Evolutionary conservation across 78 protist genomes (phyloP), one percentile per base, ranked within the genome.

Genomic region (Dictyostelium capitatum): DNA sequence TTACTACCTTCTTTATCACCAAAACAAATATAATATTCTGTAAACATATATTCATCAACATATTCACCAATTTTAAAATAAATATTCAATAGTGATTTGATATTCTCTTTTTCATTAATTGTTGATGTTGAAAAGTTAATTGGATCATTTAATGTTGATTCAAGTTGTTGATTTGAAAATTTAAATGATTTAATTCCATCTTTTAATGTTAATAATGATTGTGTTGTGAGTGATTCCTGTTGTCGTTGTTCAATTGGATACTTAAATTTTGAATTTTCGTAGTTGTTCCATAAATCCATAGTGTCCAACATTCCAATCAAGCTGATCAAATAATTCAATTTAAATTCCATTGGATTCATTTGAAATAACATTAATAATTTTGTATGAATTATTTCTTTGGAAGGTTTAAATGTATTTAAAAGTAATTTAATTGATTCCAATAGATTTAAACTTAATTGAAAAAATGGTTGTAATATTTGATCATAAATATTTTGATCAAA

Each of bases 81-180:
- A 37, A 37, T 37, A 37, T 37, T 2, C 23, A 62, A 62, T 23
- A 62, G 4, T 25, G 23, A 25, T 10, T 11, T 11, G 0, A 62
- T 62, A 3, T 12, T 62, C 28, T 62, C 37, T 25, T 62, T 62
- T 25, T 62, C 41, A n/a, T n/a, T n/a, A n/a, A n/a, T n/a, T n/a
- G n/a, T n/a, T n/a, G n/a, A n/a, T n/a, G 43, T 37, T 37, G 43
- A 37, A 37, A 37, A 62, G 9, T 62, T 62, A 11, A 62, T 62
- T 62, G 70, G 70, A 62, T 62, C 43, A 62, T 62, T 25, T 19
- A 62, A 30, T 25, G 43, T 62, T 62, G 70, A 25, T 62, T 62
- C 70, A 25, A 62, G 12, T 62, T 62, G 70, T 10, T 62, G 43
- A 0, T 23, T 25, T 62, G 70, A 62, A 62, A 62, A 62, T 23